Evolutionary conservation across 192 early-diverging fungal species (phyloP).

Genomic region (Coemansia furcata): DNA sequence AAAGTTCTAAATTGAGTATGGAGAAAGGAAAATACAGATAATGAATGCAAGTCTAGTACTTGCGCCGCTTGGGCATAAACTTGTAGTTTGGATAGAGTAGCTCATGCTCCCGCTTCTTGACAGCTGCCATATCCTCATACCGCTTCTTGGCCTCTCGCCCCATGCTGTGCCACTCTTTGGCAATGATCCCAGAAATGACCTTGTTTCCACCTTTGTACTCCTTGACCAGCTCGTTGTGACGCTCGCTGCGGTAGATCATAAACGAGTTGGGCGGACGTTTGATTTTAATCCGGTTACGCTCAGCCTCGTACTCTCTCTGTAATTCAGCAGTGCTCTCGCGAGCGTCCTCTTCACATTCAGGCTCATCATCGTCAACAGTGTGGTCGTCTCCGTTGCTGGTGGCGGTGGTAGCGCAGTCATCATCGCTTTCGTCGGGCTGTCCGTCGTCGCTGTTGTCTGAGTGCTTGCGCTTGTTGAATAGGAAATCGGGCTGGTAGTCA

Average conservation of each 20-base stretch:
- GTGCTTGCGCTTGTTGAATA: slow-evolving; percentile 38
- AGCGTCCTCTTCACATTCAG: background rate
- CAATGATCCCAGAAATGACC: slow-evolving; percentile 47
- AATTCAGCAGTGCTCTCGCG: background rate
- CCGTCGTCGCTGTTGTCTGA: slow-evolving; percentile 11
- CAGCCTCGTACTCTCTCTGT: slow-evolving; percentile 16
- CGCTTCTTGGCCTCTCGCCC: slow-evolving; percentile 17
- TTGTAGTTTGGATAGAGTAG: slow-evolving; percentile 52
- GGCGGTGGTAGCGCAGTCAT: background rate
- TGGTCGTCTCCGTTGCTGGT: background rate
- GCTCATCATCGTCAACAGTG: slow-evolving; percentile 1
- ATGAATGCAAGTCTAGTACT: slow-evolving; percentile 3
- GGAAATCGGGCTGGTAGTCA: slow-evolving; percentile 48
- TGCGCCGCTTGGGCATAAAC: slow-evolving; percentile 47
- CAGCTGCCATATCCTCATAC: slow-evolving; percentile 41
- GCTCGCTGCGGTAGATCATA: slow-evolving; percentile 48
- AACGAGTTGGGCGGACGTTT: slow-evolving; percentile 53
- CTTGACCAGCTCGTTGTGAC: slow-evolving; percentile 47
- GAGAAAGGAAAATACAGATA: background rate
- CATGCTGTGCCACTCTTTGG: slow-evolving; percentile 46
- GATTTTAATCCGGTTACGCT: slow-evolving; percentile 42
- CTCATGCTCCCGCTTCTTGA: slow-evolving; percentile 50
- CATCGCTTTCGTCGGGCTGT: slow-evolving; percentile 6
- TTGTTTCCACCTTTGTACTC: slow-evolving; percentile 47
- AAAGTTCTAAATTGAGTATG: background rate